A percentile compares a stretch with the other conserved stretches of the same genome.
These are phyloP conservation scores for Pisolithus thermaeus DNA, from an alignment of 1,284 basidiomycete genomes.

Conservation along the genomic window DNA sequence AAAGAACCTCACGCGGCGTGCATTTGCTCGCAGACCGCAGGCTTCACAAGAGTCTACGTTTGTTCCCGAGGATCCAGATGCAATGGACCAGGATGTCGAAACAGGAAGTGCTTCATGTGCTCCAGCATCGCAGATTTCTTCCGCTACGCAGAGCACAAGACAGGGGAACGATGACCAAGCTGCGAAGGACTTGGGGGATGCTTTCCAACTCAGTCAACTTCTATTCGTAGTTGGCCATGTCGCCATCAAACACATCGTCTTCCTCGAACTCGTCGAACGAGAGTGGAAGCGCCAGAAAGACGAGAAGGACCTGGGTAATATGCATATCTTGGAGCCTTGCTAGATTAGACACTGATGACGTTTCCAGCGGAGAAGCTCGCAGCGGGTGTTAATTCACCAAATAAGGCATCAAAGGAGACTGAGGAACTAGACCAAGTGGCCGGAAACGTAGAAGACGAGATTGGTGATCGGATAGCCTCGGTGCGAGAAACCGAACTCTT, in stretches of 20 bases:
- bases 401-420: conserved; percentile 52
- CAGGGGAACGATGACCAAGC: conserved; percentile 20
- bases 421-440: conserved; percentile 97
- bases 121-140: conserved; percentile 14
- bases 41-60: conserved; percentile 6
- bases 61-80: conserved; percentile 33
- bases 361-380: conserved; percentile 52
- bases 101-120: conserved; percentile 11
- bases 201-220: conserved; percentile 86
- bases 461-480: conserved; percentile 83
- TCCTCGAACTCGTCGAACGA: conserved; percentile 93
- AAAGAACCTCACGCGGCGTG: conserved; percentile 71
- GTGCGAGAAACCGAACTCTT: conserved; percentile 88
- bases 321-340: background rate
- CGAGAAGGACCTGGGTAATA: conserved; percentile 71
- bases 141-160: conserved; percentile 4
- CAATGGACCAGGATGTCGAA: conserved; percentile 38
- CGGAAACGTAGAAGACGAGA: conserved; percentile 97
- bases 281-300: conserved; percentile 97
- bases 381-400: conserved; percentile 31
- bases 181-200: conserved; percentile 62
- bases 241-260: conserved; percentile 96
- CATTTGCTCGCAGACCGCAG: conserved; percentile 48
- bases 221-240: conserved; percentile 95
- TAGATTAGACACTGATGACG: background rate